Evolutionary conservation across 306 rosid genomes (phyloP).

Genomic region (Gleditsia sinensis): DNA sequence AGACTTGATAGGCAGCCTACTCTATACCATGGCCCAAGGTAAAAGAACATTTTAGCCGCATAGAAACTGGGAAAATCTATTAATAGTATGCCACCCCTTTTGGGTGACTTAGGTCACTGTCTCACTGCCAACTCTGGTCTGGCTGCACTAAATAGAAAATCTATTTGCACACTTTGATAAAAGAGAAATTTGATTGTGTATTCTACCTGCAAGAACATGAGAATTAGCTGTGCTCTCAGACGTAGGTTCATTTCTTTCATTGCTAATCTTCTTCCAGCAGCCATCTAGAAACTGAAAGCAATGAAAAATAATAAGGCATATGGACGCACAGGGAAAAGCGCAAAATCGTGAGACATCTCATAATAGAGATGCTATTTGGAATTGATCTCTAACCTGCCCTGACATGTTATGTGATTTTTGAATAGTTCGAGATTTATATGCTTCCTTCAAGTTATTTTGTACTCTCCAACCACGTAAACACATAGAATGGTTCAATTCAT

Average conservation of each 20-base stretch:
- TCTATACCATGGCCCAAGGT: neutral
- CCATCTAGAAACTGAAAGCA: conserved; percentile 62
- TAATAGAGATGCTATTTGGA: conserved; percentile 21
- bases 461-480: conserved; percentile 36
- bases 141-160: neutral
- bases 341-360: conserved; percentile 26
- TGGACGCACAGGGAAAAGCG: conserved; percentile 33
- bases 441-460: conserved; percentile 39
- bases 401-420: conserved; percentile 45
- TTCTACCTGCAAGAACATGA: conserved; percentile 51
- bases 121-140: neutral
- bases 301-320: conserved; percentile 29
- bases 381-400: conserved; percentile 58
- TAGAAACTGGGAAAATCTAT: neutral
- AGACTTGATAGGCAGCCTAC: conserved; percentile 11
- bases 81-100: neutral
- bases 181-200: neutral
- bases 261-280: conserved; percentile 55
- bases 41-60: neutral
- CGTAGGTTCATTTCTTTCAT: conserved; percentile 48
- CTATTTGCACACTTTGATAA: neutral
- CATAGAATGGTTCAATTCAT: conserved; percentile 52
- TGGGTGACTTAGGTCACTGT: neutral
- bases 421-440: conserved; percentile 37
- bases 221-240: conserved; percentile 63